Percentiles rank a stretch among this genome's conserved stretches.
phyloP scores from a whole-genome alignment of 2,329 filamentous ascomycete species.

The Ophioceras dolichostomum region DNA sequence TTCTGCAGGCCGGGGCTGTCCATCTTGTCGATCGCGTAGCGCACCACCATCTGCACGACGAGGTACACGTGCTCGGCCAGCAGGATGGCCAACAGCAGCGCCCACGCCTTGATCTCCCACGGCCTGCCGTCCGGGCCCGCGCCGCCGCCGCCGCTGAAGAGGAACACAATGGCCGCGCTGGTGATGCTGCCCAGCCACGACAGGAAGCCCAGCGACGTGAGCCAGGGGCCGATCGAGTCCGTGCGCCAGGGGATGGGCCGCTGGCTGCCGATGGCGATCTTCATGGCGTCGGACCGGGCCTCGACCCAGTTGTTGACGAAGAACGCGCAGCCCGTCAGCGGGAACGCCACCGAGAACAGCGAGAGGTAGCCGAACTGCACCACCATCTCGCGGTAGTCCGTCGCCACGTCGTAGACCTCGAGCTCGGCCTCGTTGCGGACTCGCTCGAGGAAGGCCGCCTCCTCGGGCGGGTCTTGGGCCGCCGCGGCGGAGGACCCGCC shows the following conservation, averaged over 20 bases:
- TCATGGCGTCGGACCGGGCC: conserved; percentile 78
- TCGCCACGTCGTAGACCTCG: conserved; percentile 76
- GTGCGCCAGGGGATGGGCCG: conserved; percentile 81
- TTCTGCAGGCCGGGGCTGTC: conserved; percentile 80
- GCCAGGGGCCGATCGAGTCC: conserved; percentile 90
- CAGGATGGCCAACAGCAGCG: conserved; percentile 68
- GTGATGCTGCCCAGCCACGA: conserved; percentile 88
- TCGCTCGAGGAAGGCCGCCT: conserved; percentile 66
- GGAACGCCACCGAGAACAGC: conserved; percentile 90
- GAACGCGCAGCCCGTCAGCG: conserved; percentile 80
- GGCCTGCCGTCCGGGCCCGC: conserved; percentile 51
- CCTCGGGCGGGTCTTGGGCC: conserved; percentile 58
- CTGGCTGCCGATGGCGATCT: conserved; percentile 82
- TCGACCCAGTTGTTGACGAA: conserved; percentile 95
- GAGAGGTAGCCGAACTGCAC: conserved; percentile 57
- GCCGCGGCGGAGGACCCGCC: conserved; percentile 11
- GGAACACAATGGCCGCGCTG: conserved; percentile 75
- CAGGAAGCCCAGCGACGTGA: conserved; percentile 76
- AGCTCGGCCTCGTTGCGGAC: conserved; percentile 77
- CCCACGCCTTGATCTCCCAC: conserved; percentile 65
- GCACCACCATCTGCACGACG: conserved; percentile 59
- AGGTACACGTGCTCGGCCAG: conserved; percentile 86
- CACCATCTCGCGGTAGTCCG: conserved; percentile 70
- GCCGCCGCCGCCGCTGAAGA: conserved; percentile 46
- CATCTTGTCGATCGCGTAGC: conserved; percentile 62